Base-by-base conservation (phyloP, 1,284 basidiomycete genomes). In the Rhizoctonia solani region DNA sequence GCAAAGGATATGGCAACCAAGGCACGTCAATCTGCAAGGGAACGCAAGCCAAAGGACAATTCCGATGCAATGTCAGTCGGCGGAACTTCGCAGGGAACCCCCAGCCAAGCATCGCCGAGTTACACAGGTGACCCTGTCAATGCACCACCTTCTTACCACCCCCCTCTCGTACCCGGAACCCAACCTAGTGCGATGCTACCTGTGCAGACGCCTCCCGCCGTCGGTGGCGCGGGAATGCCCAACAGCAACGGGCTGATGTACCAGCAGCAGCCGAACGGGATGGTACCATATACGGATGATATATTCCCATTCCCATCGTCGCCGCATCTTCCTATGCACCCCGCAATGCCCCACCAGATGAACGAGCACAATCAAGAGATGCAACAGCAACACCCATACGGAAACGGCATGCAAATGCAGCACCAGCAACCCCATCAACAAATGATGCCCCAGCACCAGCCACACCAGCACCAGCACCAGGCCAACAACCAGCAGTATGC, bases 1-100 rank as follows among this genome's bases (percentile, higher is more conserved):
- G 80, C 80, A n/a, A 82, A 83, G 71, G 87, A 90, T 34, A 42
- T 61, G 34, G 66, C 68, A 27, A 81, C 85, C 72, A 83, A 82
- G 72, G 76, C 79, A 63, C 82, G 83, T 61, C 81, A 78, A 73
- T 74, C 68, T 70, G 78, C 79, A 69, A 76, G 75, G 61, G 78
- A 79, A 39, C 74, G 77, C 52, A 77, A 59, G 61, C 41, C 42
- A 32, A 52, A 56, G 55, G 53, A 66, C 29, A 54, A 52, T 27
- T 61, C 50, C 23, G 68, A 69, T 32, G 59, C 53, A 16, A 59
- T 61, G 50, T 69, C 68, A 2, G 53, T 29, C n/a, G 56, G 61
- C 21, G 56, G 68, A 25, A 56, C 58, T n/a, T 69, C 68, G 13
- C 44, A 49, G 8, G 52, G 52, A 16, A 55, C 52, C 19, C 54